Base-by-base conservation (phyloP, 345 rosid genomes). In the Rubroshorea leprosula region DNA sequence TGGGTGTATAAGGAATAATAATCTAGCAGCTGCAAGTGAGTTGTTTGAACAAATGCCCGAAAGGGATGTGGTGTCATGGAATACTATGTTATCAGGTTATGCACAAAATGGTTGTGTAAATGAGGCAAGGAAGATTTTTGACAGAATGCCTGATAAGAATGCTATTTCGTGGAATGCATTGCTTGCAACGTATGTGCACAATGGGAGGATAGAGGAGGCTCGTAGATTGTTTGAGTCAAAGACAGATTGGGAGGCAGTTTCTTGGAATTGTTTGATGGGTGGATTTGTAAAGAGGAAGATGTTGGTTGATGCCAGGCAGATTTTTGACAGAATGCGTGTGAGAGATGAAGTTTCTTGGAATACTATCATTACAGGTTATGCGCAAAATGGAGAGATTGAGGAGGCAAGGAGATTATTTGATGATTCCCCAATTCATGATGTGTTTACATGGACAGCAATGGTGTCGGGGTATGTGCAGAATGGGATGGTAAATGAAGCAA, bases 181-280 rank as follows among this genome's bases (percentile, higher is more conserved):
- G 68, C 78, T 84, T 50, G 68, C 90, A 0, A 77, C 84, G 0
- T 84, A 79, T 68, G 90, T 81, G 56, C 90, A 79, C 67, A 84
- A 84, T 57, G 77, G 82, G 61, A 72, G 72, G 63, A 67, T 84
- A 54, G 82, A 74, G 44, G 80, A 84, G 27, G 90, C 90, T 14
- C 65, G 74, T 52, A 7, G 3, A 18, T 63, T 81, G 64, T 84
- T 84, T 66, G 64, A 55, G 54, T 73, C 76, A 0, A 84, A 72
- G 58, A 47, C 35, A n/a, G 66, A 69, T 50, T 78, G 83, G 90
- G 75, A 70, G 57, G 58, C 70, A 21, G 82, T 84, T 74, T 81
- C 90, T 0, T 84, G 90, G 90, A 84, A 84, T 39, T 77, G 85
- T 48, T 72, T 84, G 72, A 69, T 84, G 76, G 75, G 83, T 57